A percentile compares a stretch with the other conserved stretches of the same genome.
Conservation (phyloP, 805 yeast genomes). For the Lipomyces yamanashiensis region DNA sequence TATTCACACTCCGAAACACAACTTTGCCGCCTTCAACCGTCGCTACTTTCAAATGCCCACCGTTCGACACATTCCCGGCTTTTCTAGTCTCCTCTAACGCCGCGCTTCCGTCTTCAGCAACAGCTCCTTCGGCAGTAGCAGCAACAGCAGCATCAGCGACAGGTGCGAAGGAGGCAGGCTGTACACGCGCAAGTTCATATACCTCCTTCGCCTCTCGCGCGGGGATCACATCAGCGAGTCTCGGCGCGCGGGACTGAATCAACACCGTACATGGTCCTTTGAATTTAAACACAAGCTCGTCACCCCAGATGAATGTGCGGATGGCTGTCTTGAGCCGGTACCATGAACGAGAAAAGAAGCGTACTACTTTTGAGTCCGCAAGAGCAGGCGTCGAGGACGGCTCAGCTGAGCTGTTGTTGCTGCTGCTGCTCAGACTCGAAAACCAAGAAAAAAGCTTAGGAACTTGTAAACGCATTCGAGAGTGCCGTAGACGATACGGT, state of each 20-base stretch:
- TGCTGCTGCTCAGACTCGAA: not conserved
- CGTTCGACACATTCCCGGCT: conserved; percentile 35
- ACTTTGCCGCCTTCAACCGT: conserved; percentile 42
- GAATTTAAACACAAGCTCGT: conserved; percentile 38
- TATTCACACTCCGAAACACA: conserved; percentile 38
- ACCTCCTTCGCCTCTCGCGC: conserved; percentile 37
- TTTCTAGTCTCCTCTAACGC: not conserved
- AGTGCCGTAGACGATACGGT: conserved; percentile 34
- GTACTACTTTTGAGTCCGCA: not conserved
- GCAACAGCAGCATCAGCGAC: conserved; percentile 5
- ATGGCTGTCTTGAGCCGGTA: conserved; percentile 20
- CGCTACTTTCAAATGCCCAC: conserved; percentile 43
- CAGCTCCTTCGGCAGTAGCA: not conserved
- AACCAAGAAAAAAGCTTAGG: conserved; percentile 20
- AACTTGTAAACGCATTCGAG: conserved; percentile 30
- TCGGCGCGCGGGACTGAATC: conserved; percentile 40
- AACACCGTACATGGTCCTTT: conserved; percentile 43
- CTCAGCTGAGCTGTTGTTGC: not conserved
- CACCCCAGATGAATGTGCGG: conserved; percentile 40
- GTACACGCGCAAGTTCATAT: conserved; percentile 16
- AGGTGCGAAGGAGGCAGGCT: conserved; percentile 28
- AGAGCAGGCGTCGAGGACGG: not conserved
- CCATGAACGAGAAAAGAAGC: conserved; percentile 24
- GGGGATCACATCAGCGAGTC: conserved; percentile 39
- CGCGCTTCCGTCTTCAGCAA: not conserved